phyloP scores from a whole-genome alignment of 164 flowering plant species.

The Vitis labrusca region DNA sequence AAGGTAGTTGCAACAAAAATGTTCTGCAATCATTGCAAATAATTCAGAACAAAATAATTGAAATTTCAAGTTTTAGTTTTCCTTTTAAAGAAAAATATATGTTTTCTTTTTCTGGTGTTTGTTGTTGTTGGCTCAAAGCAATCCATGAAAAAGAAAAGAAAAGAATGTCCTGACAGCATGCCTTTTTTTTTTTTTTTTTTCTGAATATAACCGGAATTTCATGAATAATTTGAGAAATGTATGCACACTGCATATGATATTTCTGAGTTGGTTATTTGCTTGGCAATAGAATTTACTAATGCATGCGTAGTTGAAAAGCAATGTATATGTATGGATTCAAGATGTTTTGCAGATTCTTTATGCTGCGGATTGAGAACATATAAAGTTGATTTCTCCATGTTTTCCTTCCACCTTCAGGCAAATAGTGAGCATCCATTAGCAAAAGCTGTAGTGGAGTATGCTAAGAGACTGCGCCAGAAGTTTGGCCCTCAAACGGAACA shows the following conservation, averaged over 20 bases:
- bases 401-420: conserved; percentile 37
- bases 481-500: conserved; percentile 38
- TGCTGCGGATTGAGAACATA: neutral
- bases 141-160: too few species aligned
- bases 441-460: conserved; percentile 78
- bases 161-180: too few species aligned
- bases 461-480: conserved; percentile 56
- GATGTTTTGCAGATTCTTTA: neutral
- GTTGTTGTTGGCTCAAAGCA: too few species aligned
- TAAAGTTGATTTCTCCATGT: neutral
- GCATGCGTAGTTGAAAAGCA: neutral
- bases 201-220: neutral
- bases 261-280: neutral
- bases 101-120: too few species aligned
- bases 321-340: neutral
- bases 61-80: too few species aligned
- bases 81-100: too few species aligned
- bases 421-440: conserved; percentile 97
- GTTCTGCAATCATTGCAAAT: too few species aligned
- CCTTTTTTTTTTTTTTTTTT: neutral
- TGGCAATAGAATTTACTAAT: neutral
- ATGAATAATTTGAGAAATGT: neutral
- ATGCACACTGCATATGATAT: neutral
- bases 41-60: too few species aligned
- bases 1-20: too few species aligned